These are phyloP conservation scores for Scutellaria barbata DNA, from an alignment of 257 asterid species.

Conservation along the genomic window DNA sequence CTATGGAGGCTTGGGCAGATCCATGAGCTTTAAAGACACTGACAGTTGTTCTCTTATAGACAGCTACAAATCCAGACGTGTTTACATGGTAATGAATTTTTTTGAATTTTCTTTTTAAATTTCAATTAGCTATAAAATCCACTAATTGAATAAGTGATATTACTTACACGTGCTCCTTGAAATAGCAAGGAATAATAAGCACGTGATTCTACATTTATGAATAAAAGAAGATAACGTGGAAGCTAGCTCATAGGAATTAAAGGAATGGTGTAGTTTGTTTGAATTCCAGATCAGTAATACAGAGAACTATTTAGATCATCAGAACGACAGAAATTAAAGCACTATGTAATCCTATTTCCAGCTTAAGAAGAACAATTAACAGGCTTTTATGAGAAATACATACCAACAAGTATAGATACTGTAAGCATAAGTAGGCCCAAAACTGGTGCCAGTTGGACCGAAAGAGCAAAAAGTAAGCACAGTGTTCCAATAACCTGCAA, in stretches of 20 bases:
- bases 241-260: conserved; percentile 18
- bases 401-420: conserved; percentile 86
- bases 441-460: conserved; percentile 93
- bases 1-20: conserved; percentile 83
- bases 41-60: conserved; percentile 91
- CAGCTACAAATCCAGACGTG: conserved; percentile 53
- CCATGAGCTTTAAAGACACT: conserved; percentile 94
- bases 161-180: conserved; percentile 15
- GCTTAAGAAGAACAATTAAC: conserved; percentile 12
- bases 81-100: conserved; percentile 7
- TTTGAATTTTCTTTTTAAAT: conserved; percentile 10
- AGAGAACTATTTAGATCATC: conserved; percentile 26
- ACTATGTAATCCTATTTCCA: background rate
- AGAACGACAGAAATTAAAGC: background rate
- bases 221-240: background rate
- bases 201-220: conserved; percentile 7
- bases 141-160: background rate
- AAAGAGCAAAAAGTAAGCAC: conserved; percentile 75
- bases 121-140: conserved; percentile 21
- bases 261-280: background rate
- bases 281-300: background rate
- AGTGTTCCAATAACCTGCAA: conserved; percentile 91
- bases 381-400: conserved; percentile 34
- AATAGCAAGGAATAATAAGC: conserved; percentile 7
- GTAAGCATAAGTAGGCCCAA: conserved; percentile 81